phyloP scores from a whole-genome alignment of 805 yeast species.

The Hanseniaspora clermontiae region DNA sequence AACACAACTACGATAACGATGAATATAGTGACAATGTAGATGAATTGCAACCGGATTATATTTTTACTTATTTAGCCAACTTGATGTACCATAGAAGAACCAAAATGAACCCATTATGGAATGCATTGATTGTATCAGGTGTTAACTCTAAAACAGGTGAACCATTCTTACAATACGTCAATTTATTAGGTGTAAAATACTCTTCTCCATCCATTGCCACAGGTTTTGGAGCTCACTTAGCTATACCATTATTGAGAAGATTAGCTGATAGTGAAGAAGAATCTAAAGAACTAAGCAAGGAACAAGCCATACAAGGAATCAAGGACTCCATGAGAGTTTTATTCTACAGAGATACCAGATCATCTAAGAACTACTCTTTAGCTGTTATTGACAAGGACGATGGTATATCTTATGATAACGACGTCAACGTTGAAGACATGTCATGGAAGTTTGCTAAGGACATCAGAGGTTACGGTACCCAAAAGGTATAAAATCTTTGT shows the following conservation, averaged over 20 bases:
- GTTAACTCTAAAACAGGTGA: slow-evolving; percentile 31
- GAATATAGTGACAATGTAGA: slow-evolving; percentile 36
- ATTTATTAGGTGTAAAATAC: slow-evolving; percentile 82
- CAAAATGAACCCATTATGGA: slow-evolving; percentile 95
- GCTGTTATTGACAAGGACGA: slow-evolving; percentile 58
- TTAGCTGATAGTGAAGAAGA: slow-evolving; percentile 70
- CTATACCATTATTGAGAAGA: slow-evolving; percentile 80
- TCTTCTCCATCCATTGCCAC: slow-evolving; percentile 83
- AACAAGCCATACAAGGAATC: slow-evolving; percentile 63
- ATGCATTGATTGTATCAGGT: slow-evolving; percentile 85
- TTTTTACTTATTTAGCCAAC: slow-evolving; percentile 75
- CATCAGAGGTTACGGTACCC: slow-evolving; percentile 83
- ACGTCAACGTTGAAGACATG: slow-evolving; percentile 58
- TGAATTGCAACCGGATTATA: slow-evolving; percentile 67
- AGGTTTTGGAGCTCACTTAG: slow-evolving; percentile 92
- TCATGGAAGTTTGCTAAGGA: slow-evolving; percentile 83
- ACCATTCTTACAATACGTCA: slow-evolving; percentile 75
- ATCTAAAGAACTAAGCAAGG: slow-evolving; percentile 52
- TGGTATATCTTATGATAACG: slow-evolving; percentile 52
- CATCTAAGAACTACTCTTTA: slow-evolving; percentile 70
- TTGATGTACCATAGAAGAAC: slow-evolving; percentile 78
- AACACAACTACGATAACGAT: slow-evolving; percentile 61
- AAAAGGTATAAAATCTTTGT: slow-evolving; percentile 29
- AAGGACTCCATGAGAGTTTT: slow-evolving; percentile 85
- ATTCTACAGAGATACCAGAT: slow-evolving; percentile 92